Evolutionary conservation across 1,284 basidiomycete genomes (phyloP).

Genomic region (Macrocystidia cucumis): DNA sequence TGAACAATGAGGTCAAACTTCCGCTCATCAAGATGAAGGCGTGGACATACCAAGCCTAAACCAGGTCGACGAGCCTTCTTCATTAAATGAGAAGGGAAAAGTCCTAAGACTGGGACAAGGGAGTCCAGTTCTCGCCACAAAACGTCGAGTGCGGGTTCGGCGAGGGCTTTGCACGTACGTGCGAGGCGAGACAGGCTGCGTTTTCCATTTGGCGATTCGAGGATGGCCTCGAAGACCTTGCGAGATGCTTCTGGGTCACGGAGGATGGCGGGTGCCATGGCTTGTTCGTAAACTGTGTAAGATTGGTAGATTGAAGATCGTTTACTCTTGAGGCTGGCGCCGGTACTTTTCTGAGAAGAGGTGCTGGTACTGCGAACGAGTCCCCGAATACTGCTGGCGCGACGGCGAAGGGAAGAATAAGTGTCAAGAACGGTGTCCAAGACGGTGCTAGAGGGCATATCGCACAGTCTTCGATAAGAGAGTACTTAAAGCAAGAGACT

Average conservation of each 20-base stretch:
- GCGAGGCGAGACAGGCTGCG: slow-evolving; percentile 60
- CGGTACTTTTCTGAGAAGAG: slow-evolving; percentile 1
- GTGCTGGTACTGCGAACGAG: slow-evolving; percentile 22
- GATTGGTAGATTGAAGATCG: slow-evolving; percentile 24
- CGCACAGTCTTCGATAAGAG: slow-evolving; percentile 15
- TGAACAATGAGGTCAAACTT: slow-evolving; percentile 6
- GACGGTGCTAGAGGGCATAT: slow-evolving; percentile 34
- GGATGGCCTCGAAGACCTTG: slow-evolving; percentile 61
- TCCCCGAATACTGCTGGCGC: slow-evolving; percentile 30
- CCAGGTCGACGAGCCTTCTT: slow-evolving; percentile 64
- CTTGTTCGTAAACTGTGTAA: slow-evolving; percentile 38
- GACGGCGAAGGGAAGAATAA: slow-evolving; percentile 28
- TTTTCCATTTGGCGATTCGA: slow-evolving; percentile 57
- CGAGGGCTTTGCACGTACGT: slow-evolving; percentile 63
- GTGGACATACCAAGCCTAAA: slow-evolving; percentile 58
- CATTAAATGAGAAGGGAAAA: slow-evolving; percentile 60
- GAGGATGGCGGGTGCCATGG: slow-evolving; percentile 49
- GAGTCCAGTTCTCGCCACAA: slow-evolving; percentile 76
- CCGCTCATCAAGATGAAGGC: slow-evolving; percentile 4
- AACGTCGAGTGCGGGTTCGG: slow-evolving; percentile 61
- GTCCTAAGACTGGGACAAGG: slow-evolving; percentile 56
- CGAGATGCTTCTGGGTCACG: slow-evolving; percentile 53
- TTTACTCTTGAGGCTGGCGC: slow-evolving; percentile 17
- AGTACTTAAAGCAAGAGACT: slow-evolving; percentile 23
- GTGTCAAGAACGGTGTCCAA: slow-evolving; percentile 34